Evolutionary conservation across 345 rosid genomes (phyloP).

Genomic region (Lepidium africanum): DNA sequence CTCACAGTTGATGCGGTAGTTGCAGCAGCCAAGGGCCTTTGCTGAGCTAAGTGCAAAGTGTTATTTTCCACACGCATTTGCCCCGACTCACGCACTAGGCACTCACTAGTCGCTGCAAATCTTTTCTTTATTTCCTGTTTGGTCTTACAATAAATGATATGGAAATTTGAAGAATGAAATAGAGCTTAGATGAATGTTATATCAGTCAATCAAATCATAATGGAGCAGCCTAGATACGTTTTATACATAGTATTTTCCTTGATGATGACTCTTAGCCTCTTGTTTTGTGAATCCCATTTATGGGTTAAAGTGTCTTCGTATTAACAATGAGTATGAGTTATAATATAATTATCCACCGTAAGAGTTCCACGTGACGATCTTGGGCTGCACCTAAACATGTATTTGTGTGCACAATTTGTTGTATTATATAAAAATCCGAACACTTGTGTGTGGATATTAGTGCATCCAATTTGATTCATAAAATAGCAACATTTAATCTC

Average conservation of each 20-base stretch:
- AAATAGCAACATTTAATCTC: background rate
- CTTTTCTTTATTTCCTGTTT: background rate
- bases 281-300: background rate
- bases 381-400: conserved; percentile 1
- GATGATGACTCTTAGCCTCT: background rate
- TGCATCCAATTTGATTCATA: background rate
- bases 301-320: background rate
- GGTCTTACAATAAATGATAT: background rate
- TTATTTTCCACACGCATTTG: background rate
- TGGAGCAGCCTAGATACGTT: background rate
- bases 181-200: background rate
- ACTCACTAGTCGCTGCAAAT: background rate
- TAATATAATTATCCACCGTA: background rate
- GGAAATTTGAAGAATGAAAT: background rate
- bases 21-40: conserved; percentile 52
- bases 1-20: conserved; percentile 57
- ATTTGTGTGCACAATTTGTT: background rate
- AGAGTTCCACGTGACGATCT: conserved; percentile 9
- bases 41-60: conserved; percentile 15
- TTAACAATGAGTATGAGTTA: background rate
- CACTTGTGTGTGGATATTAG: background rate
- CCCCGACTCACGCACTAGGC: background rate
- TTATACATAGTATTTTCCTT: background rate
- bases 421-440: background rate
- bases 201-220: background rate